A percentile compares a stretch with the other conserved stretches of the same genome.
Evolutionary conservation across 1,284 basidiomycete genomes (phyloP).

Genomic region (Salmacisia buchloeana): DNA sequence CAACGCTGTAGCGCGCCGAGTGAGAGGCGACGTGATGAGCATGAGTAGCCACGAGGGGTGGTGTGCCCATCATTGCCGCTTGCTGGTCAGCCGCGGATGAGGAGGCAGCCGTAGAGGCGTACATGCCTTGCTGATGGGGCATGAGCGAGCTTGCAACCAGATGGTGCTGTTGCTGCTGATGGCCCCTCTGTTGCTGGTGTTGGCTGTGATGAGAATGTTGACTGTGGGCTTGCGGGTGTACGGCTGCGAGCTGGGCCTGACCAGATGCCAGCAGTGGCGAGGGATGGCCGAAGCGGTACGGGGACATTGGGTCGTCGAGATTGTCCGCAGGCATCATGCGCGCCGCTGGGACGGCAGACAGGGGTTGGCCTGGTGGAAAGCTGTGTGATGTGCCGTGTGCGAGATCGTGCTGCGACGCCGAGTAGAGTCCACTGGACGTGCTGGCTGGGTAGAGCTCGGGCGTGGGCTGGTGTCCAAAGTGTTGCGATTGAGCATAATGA

Average conservation of each 20-base stretch:
- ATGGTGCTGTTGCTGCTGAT: neutral
- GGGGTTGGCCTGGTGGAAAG: neutral
- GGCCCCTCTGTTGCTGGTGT: conserved; percentile 1
- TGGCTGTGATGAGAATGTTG: neutral
- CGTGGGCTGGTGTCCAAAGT: too few relatives aligned
- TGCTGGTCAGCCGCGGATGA: neutral
- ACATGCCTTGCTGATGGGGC: neutral
- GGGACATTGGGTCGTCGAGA: conserved; percentile 1
- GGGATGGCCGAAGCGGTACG: neutral
- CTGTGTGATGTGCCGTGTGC: neutral
- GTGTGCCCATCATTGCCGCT: neutral
- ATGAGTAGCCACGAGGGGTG: neutral
- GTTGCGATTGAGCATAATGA: too few relatives aligned
- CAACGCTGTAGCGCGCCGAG: too few relatives aligned
- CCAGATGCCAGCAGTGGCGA: neutral
- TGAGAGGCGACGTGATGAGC: neutral
- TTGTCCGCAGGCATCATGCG: neutral
- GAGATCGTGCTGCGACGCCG: too few relatives aligned
- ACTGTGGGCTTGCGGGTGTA: neutral
- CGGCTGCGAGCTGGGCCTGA: neutral
- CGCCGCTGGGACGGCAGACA: neutral
- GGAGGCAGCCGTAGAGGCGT: neutral
- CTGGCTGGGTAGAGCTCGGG: neutral
- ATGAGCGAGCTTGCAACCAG: neutral
- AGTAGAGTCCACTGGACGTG: neutral